These are phyloP conservation scores for Asterionellopsis glacialis DNA, from an alignment of 108 stramenopile species.

Conservation along the genomic window DNA sequence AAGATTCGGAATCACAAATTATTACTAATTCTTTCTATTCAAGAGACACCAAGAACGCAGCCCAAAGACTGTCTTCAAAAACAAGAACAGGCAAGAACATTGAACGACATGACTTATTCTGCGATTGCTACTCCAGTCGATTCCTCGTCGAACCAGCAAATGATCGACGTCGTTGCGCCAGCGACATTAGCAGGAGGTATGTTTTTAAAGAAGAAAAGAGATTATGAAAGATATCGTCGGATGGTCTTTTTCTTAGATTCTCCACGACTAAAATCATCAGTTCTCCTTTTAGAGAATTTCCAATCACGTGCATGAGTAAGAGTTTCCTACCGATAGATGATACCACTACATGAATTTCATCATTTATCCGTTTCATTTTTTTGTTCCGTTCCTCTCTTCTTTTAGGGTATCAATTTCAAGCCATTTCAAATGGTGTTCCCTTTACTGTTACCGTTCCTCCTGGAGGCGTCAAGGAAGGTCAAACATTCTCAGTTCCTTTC, in stretches of 20 bases:
- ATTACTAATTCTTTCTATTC: too few species aligned
- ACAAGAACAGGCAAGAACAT: too few species aligned
- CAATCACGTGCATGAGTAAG: neutral
- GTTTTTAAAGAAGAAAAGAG: neutral
- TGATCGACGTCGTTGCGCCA: constrained; percentile 67
- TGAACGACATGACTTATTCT: too few species aligned
- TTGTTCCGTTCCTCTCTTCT: too few species aligned
- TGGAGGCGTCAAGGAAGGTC: constrained; percentile 35
- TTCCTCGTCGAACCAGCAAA: neutral
- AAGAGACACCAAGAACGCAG: too few species aligned
- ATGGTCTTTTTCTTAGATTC: neutral
- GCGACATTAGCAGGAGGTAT: constrained; percentile 44
- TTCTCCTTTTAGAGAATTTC: too few species aligned
- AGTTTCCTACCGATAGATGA: neutral
- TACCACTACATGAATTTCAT: neutral
- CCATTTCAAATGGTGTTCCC: constrained; percentile 21
- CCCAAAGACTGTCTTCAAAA: too few species aligned
- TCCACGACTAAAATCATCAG: too few species aligned
- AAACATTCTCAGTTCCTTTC: constrained; percentile 27
- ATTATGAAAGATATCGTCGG: neutral
- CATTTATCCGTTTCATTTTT: neutral
- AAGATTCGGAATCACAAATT: too few species aligned
- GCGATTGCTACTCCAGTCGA: neutral
- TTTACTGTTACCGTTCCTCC: constrained; percentile 47
- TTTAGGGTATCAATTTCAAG: constrained; percentile 54